These are phyloP conservation scores for Cryptococcus sp. DNA, from an alignment of 1,284 basidiomycete genomes.

Conservation along the genomic window DNA sequence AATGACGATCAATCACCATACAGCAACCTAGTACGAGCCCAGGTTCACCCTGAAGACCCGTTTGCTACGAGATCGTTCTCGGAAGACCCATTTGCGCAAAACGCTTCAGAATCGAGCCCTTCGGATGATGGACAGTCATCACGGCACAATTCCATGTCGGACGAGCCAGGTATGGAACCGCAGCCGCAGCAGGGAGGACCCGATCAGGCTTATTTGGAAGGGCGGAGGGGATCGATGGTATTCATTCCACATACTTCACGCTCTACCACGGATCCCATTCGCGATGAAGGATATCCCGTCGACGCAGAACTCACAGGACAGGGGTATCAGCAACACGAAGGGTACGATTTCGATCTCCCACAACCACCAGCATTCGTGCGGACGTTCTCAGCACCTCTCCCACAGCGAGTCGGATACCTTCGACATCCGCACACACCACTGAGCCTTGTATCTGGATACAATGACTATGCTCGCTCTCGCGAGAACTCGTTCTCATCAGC, in stretches of 20 bases:
- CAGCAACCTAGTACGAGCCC: not conserved
- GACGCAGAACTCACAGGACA: slow-evolving; percentile 15
- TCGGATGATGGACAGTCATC: slow-evolving; percentile 16
- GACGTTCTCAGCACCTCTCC: slow-evolving; percentile 36
- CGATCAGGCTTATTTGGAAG: not conserved
- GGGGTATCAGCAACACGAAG: not conserved
- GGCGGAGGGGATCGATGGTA: slow-evolving; percentile 5
- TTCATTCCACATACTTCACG: slow-evolving; percentile 6
- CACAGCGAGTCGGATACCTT: slow-evolving; percentile 25
- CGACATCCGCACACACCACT: slow-evolving; percentile 23
- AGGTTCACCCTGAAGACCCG: slow-evolving; percentile 21
- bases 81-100: slow-evolving; percentile 33
- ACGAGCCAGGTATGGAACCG: not conserved
- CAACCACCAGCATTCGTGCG: slow-evolving; percentile 24
- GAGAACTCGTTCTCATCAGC: not conserved
- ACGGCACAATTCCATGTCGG: not conserved
- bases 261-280: slow-evolving; percentile 14
- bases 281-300: slow-evolving; percentile 13
- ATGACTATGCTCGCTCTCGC: slow-evolving; percentile 6
- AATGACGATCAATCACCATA: slow-evolving; percentile 26
- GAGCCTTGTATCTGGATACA: slow-evolving; percentile 1
- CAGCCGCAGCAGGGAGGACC: not conserved
- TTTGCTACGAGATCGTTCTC: slow-evolving; percentile 34
- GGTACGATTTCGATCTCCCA: slow-evolving; percentile 10
- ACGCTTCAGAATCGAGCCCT: not conserved